These are phyloP conservation scores for Cladosporium halotolerans DNA, from an alignment of 2,329 filamentous ascomycete genomes.

Conservation along the genomic window DNA sequence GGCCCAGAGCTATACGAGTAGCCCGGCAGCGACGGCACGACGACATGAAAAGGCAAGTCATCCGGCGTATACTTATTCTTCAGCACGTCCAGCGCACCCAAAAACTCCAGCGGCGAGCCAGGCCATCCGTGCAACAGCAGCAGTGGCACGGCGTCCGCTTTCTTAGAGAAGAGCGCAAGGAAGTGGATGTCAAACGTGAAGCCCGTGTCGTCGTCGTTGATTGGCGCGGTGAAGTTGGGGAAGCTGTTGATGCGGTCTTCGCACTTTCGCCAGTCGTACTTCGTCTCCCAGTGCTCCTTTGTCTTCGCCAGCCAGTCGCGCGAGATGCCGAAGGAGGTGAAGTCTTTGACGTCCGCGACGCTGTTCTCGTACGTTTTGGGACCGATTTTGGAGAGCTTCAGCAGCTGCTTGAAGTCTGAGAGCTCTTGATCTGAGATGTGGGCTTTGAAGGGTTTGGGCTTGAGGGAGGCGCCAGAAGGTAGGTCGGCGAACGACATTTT, in stretches of 20 bases:
- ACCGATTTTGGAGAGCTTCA: constrained; percentile 43
- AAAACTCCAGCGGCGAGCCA: constrained; percentile 48
- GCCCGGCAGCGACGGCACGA: constrained; percentile 51
- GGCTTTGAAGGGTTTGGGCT: constrained; percentile 37
- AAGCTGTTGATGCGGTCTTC: constrained; percentile 44
- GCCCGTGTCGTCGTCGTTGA: constrained; percentile 35
- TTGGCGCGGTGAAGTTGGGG: constrained; percentile 43
- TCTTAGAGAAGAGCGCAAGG: constrained; percentile 47
- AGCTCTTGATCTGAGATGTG: constrained; percentile 39
- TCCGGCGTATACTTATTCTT: constrained; percentile 43
- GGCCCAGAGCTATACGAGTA: constrained; percentile 47
- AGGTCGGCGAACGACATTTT: constrained; percentile 23
- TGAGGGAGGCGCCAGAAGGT: constrained; percentile 32
- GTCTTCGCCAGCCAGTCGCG: constrained; percentile 41
- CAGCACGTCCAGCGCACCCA: constrained; percentile 45
- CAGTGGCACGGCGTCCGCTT: constrained; percentile 45
- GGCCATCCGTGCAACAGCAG: constrained; percentile 53
- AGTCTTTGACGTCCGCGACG: constrained; percentile 31
- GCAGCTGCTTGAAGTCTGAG: constrained; percentile 39
- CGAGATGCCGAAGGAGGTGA: constrained; percentile 37
- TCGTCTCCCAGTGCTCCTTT: constrained; percentile 37
- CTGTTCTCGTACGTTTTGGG: constrained; percentile 46
- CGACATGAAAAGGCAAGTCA: constrained; percentile 50
- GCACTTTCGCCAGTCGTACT: constrained; percentile 44
- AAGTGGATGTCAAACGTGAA: constrained; percentile 45